phyloP scores from a whole-genome alignment of 495 filamentous ascomycete genomes.

The Penicillium canariense region DNA sequence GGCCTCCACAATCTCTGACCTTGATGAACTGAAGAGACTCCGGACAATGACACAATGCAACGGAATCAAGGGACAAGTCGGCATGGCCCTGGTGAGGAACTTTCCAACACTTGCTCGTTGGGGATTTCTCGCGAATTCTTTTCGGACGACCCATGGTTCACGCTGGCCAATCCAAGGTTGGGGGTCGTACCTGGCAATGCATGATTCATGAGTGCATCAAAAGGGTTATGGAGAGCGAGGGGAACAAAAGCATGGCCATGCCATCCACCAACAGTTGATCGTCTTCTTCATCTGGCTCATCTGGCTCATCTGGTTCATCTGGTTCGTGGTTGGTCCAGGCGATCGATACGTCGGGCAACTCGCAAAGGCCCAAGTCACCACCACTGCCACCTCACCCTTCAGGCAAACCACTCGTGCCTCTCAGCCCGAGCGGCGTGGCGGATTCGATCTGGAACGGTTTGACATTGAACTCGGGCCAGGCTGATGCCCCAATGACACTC shows the following conservation, averaged over 20 bases:
- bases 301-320: neutral
- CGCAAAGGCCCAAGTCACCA: too few species aligned
- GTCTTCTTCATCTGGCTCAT: neutral
- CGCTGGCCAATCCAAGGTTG: neutral
- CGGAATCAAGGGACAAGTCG: neutral
- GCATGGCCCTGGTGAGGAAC: neutral
- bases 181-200: slow-evolving; percentile 5
- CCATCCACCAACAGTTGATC: neutral
- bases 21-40: neutral
- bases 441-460: too few species aligned
- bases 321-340: neutral
- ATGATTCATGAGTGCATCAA: slow-evolving; percentile 9
- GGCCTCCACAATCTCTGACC: neutral
- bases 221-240: neutral
- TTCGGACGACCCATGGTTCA: slow-evolving; percentile 3
- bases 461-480: neutral
- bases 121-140: slow-evolving; percentile 3
- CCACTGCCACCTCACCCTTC: neutral
- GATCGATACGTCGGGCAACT: neutral
- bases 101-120: neutral
- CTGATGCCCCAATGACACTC: neutral
- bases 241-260: neutral
- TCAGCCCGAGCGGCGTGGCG: neutral
- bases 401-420: neutral
- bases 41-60: too few species aligned